Evolutionary conservation across 257 asterid species (phyloP).

Genomic region (Penstemon barbatus): DNA sequence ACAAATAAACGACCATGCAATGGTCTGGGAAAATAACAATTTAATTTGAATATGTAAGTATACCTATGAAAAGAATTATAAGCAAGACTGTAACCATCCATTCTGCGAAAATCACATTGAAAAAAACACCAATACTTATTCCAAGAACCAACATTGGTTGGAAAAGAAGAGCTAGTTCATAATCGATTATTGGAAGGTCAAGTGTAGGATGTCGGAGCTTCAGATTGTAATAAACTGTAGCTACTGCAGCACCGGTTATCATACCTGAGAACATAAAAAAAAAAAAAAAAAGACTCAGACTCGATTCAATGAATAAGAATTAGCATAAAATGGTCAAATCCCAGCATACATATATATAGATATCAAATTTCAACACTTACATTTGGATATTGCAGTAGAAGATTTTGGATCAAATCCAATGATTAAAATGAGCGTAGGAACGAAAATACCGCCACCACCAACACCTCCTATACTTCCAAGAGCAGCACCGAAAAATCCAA

Average conservation of each 20-base stretch:
- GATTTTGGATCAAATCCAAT: conserved; percentile 62
- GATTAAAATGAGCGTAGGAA: conserved; percentile 57
- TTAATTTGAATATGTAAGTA: neutral
- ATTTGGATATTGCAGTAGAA: conserved; percentile 64
- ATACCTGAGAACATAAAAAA: conserved; percentile 39
- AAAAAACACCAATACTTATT: conserved; percentile 58
- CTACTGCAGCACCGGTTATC: conserved; percentile 64
- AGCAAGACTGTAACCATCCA: conserved; percentile 66
- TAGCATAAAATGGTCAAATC: neutral
- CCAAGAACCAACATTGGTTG: conserved; percentile 68
- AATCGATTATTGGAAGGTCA: conserved; percentile 61
- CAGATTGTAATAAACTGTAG: conserved; percentile 57
- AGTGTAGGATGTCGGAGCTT: conserved; percentile 57
- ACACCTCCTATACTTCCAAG: conserved; percentile 68
- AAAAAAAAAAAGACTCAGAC: conserved; percentile 10
- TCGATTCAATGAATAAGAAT: neutral
- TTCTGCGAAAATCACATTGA: conserved; percentile 58
- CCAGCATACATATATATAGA: neutral
- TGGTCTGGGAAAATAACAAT: neutral
- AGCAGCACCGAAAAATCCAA: conserved; percentile 73
- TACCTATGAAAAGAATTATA: conserved; percentile 58
- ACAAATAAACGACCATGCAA: conserved; percentile 14
- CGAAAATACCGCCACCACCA: conserved; percentile 69
- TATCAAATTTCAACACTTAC: conserved; percentile 29
- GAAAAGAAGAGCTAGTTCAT: conserved; percentile 62